Evolutionary conservation across 2,329 filamentous ascomycete genomes (phyloP).

Genomic region (Aureobasidium sp.): DNA sequence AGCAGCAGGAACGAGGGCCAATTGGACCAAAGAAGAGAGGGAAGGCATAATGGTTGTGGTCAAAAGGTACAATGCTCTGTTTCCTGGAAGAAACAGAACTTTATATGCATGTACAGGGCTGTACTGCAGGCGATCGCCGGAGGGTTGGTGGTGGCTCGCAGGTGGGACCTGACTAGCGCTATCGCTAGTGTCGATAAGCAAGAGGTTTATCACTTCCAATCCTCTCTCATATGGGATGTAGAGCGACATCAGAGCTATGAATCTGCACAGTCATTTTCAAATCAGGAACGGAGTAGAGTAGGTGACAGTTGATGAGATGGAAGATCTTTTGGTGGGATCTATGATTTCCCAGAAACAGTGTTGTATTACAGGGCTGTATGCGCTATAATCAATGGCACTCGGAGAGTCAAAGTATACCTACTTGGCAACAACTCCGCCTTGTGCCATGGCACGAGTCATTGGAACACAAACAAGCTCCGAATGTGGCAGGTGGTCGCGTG

Average conservation of each 20-base stretch:
- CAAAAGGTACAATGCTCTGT: background rate
- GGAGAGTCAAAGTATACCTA: background rate
- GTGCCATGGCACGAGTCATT: too few relatives aligned
- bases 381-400: too few relatives aligned
- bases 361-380: too few relatives aligned
- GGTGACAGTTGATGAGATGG: too few relatives aligned
- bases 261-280: too few relatives aligned
- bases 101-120: background rate
- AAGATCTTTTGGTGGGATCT: too few relatives aligned
- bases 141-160: background rate
- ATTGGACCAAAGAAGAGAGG: background rate
- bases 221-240: background rate
- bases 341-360: too few relatives aligned
- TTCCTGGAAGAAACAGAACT: background rate
- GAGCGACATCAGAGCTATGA: background rate
- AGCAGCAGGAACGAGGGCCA: background rate
- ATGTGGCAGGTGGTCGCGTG: too few relatives aligned
- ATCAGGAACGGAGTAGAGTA: too few relatives aligned
- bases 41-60: background rate
- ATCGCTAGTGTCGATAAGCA: constrained; percentile 4
- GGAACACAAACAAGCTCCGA: too few relatives aligned
- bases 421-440: too few relatives aligned
- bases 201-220: background rate
- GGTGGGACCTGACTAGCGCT: constrained; percentile 2
- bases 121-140: background rate